Base-by-base conservation (phyloP, 768 basidiomycete genomes). In the Tubosaeta brunneosetosa region DNA sequence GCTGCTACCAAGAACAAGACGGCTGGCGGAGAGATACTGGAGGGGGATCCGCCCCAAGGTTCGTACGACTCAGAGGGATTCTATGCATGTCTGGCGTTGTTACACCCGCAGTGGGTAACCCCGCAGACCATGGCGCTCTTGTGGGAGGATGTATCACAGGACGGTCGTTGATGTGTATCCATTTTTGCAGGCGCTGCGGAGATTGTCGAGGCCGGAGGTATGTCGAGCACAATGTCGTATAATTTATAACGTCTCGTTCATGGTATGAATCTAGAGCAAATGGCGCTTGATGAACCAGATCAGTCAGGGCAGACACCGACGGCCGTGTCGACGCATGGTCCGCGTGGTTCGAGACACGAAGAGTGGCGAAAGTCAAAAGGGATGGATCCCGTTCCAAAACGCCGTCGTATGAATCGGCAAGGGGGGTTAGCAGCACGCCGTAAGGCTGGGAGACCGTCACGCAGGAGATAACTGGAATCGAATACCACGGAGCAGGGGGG, bases 291-390 rank as follows among this genome's bases (percentile, higher is more conserved):
- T 47, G 61, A 54, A 42, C 52, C 58, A 4, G 57, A 44, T 36
- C 52, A 41, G 47, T 44, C 63, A n/a, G 50, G 67, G 25, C 68
- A 68, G 43, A 58, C 60, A 52, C 47, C 71, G 4, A 66, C 65
- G 45, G 66, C 65, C 19, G 76, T 93, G 56, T 93, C 91, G 9
- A 94, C 92, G 3, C 89, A 93, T 61, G 92, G 91, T 12, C 79
- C 85, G 3, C 82, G 91, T 31, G 74, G 77, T 46, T 87, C 88
- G 44, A 75, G 92, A 54, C 77, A 88, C 56, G 91, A 92, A 65
- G 76, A 83, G 58, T 94, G 92, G 92, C 74, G 91, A 65, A 72
- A 71, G 51, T 85, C 91, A 22, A 94, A 92, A 66, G 92, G 92
- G 29, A 62, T 89, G 68, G 63, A 73, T 8, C 70, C 82, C 25